phyloP scores from a whole-genome alignment of 305 asterid species.

The Fraxinus paxiana region DNA sequence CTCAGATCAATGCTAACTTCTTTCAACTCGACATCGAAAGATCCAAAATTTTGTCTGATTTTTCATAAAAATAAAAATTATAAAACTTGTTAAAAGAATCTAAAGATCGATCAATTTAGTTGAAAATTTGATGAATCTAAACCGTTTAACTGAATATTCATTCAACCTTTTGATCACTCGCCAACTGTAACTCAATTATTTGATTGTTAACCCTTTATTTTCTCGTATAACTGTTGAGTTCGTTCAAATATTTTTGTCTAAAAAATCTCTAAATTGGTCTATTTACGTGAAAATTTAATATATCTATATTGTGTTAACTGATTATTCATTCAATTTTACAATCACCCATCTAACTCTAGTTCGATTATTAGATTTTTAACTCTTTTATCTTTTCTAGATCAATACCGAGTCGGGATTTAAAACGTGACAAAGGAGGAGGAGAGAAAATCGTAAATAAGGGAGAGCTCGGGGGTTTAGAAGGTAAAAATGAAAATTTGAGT shows the following conservation, averaged over 20 bases:
- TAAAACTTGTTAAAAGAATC: background rate
- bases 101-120: background rate
- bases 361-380: background rate
- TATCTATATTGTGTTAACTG: background rate
- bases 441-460: background rate
- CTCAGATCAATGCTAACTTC: background rate
- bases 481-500: background rate
- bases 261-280: background rate
- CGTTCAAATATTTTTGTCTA: background rate
- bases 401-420: background rate
- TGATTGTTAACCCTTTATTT: background rate
- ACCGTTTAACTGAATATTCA: background rate
- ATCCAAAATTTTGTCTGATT: background rate
- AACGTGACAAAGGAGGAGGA: background rate
- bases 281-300: background rate
- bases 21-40: background rate
- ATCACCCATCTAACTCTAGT: background rate
- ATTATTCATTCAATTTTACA: background rate
- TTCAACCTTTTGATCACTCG: background rate
- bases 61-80: background rate
- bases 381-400: background rate
- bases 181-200: background rate
- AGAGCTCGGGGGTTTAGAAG: background rate
- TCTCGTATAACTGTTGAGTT: background rate
- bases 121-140: background rate